Conservation (phyloP, 306 rosid genomes). For the Acacia confusa region DNA sequence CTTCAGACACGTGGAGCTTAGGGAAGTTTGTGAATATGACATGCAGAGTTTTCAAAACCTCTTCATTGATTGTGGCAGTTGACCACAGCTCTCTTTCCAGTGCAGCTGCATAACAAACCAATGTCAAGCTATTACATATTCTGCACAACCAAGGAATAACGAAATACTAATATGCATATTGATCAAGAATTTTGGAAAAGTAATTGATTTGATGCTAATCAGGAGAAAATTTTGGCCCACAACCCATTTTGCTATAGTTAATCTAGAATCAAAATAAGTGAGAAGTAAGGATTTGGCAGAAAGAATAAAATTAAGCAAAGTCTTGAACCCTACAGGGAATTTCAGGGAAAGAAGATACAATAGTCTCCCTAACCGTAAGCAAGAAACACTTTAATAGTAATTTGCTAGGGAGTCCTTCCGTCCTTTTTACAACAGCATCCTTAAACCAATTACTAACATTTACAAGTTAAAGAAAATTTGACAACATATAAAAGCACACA, state of each 20-base stretch:
- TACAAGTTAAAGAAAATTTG: too few species aligned
- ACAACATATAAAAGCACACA: too few species aligned
- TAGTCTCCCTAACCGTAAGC: too few species aligned
- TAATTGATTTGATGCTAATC: conserved; percentile 3
- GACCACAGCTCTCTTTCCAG: conserved; percentile 95
- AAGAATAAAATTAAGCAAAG: too few species aligned
- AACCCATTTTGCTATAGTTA: conserved; percentile 15
- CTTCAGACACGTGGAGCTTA: conserved; percentile 92
- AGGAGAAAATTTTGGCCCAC: conserved; percentile 6
- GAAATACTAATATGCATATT: conserved; percentile 11
- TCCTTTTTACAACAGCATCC: too few species aligned
- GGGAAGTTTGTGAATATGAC: conserved; percentile 90
- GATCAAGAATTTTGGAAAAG: conserved; percentile 12
- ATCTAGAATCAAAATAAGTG: conserved; percentile 1
- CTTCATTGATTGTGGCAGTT: conserved; percentile 85
- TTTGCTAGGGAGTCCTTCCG: too few species aligned
- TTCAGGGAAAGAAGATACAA: too few species aligned
- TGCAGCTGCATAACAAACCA: conserved; percentile 71
- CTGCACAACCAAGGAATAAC: not conserved
- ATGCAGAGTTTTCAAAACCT: conserved; percentile 85
- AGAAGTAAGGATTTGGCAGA: not conserved
- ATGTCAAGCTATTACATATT: not conserved
- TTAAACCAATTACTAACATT: too few species aligned
- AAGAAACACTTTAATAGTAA: too few species aligned
- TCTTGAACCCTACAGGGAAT: too few species aligned